A percentile compares a stretch with the other conserved stretches of the same genome.
These are phyloP conservation scores for Salvia miltiorrhiza DNA, from an alignment of 257 asterid genomes.

Conservation along the genomic window DNA sequence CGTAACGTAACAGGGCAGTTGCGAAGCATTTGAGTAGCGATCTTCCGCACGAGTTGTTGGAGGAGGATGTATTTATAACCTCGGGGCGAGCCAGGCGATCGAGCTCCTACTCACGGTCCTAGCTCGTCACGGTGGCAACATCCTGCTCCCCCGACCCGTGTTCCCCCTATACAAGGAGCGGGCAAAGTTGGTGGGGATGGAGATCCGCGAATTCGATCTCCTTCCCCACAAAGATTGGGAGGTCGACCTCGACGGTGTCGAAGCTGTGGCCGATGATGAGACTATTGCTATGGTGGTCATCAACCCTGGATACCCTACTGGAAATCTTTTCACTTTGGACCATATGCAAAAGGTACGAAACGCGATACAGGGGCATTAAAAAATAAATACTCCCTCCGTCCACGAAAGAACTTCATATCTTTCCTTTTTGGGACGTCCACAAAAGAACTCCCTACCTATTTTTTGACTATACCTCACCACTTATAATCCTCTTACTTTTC, in stretches of 20 bases:
- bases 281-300: constrained; percentile 62
- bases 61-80: constrained; percentile 47
- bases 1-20: constrained; percentile 47
- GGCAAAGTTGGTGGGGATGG: constrained; percentile 28
- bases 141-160: constrained; percentile 63
- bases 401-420: too few species aligned
- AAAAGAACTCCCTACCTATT: too few species aligned
- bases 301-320: constrained; percentile 80
- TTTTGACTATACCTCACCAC: too few species aligned
- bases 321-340: constrained; percentile 50
- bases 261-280: constrained; percentile 55
- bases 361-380: too few species aligned
- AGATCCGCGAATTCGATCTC: constrained; percentile 60
- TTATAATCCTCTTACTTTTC: too few species aligned
- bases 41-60: constrained; percentile 34
- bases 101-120: constrained; percentile 49
- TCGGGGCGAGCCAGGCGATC: constrained; percentile 66
- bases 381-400: too few species aligned
- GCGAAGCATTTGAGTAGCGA: constrained; percentile 51
- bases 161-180: constrained; percentile 55
- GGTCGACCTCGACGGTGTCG: constrained; percentile 48
- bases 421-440: too few species aligned
- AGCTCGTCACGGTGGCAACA: constrained; percentile 61
- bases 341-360: constrained; percentile 53
- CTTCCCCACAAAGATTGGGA: constrained; percentile 61